These are phyloP conservation scores for Quercus agrifolia DNA, from an alignment of 306 rosid genomes.

Conservation along the genomic window DNA sequence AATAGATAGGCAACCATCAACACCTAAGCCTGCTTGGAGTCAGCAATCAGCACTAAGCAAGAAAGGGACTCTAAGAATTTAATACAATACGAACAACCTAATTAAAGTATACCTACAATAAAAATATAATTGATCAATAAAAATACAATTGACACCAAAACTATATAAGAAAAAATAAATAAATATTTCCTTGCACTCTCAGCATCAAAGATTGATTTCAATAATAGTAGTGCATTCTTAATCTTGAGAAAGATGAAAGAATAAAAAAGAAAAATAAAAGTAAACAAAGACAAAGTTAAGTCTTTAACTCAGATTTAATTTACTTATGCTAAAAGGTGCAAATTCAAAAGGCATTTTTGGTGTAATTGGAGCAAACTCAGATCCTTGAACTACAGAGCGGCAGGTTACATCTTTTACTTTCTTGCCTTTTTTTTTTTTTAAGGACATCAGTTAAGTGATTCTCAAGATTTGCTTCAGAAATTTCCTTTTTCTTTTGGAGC, in stretches of 20 bases:
- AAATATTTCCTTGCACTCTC: too few relatives aligned
- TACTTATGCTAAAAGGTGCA: background rate
- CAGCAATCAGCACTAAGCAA: too few relatives aligned
- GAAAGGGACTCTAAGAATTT: too few relatives aligned
- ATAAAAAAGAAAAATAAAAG: constrained; percentile 1
- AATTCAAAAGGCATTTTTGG: background rate
- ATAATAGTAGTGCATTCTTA: background rate
- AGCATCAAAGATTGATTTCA: background rate
- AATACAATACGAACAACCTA: too few relatives aligned
- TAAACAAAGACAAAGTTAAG: constrained; percentile 4
- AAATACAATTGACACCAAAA: too few relatives aligned
- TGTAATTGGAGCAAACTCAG: background rate
- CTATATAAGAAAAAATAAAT: too few relatives aligned
- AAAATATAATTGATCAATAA: too few relatives aligned
- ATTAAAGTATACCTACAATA: too few relatives aligned
- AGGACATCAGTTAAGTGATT: background rate
- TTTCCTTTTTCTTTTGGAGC: background rate
- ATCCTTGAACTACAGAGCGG: background rate
- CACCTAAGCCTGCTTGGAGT: too few relatives aligned
- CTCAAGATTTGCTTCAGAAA: background rate
- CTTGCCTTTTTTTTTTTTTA: background rate
- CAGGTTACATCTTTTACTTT: background rate
- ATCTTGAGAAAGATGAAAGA: background rate
- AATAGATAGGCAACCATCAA: too few relatives aligned
- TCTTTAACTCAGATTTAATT: background rate